Evolutionary conservation across 1,284 basidiomycete species (phyloP).

Genomic region (Rugosomyces carneus): DNA sequence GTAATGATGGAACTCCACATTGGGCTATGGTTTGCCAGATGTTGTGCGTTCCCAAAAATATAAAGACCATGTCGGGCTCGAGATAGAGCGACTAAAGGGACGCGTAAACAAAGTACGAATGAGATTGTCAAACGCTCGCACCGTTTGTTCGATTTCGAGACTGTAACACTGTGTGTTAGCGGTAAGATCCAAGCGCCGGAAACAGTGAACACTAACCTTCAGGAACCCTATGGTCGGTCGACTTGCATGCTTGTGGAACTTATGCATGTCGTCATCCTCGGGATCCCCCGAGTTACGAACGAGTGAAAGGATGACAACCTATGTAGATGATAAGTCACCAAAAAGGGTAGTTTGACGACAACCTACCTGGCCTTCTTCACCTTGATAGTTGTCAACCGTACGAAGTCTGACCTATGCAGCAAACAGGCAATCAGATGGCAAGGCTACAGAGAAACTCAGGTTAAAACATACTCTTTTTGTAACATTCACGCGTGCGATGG

Average conservation of each 20-base stretch:
- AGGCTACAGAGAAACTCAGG: not conserved
- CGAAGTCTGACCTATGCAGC: conserved; percentile 49
- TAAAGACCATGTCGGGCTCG: conserved; percentile 67
- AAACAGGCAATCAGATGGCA: not conserved
- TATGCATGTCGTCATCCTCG: conserved; percentile 26
- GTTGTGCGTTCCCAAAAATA: conserved; percentile 61
- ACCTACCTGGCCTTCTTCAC: conserved; percentile 53
- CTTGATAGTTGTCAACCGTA: conserved; percentile 77
- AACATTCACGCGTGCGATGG: conserved; percentile 42
- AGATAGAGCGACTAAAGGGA: conserved; percentile 56
- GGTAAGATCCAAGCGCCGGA: not conserved
- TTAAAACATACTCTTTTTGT: conserved; percentile 35
- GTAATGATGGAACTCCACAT: conserved; percentile 61
- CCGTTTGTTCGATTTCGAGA: conserved; percentile 55
- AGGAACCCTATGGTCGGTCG: conserved; percentile 62
- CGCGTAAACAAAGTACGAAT: not conserved
- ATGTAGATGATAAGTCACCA: conserved; percentile 1
- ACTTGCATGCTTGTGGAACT: not conserved
- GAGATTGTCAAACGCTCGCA: conserved; percentile 13
- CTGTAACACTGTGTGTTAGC: conserved; percentile 21
- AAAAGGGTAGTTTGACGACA: not conserved
- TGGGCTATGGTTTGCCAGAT: conserved; percentile 38
- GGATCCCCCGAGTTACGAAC: conserved; percentile 57
- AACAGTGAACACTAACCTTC: conserved; percentile 34
- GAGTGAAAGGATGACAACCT: conserved; percentile 65